Evolutionary conservation across 139 green algal genomes (phyloP).

Genomic region (Medakamo hakoo): DNA sequence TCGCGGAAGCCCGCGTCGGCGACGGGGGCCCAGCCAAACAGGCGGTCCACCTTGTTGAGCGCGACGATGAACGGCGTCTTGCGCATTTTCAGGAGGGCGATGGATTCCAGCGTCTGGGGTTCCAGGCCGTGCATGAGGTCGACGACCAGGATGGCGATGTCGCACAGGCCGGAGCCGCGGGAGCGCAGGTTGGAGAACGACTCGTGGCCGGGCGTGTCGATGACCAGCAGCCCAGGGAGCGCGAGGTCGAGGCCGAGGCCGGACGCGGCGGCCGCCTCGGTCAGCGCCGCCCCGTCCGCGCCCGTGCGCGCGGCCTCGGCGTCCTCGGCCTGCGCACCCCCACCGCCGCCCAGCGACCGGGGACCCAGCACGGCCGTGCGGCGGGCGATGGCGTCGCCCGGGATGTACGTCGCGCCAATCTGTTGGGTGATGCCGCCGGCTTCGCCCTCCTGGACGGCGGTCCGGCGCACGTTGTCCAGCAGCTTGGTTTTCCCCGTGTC

Average conservation of each 20-base stretch:
- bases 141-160: constrained; percentile 95
- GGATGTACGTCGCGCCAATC: constrained; percentile 97
- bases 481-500: constrained; percentile 99
- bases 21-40: constrained; percentile 81
- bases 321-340: background rate
- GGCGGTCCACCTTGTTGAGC: constrained; percentile 82
- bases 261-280: too few species aligned
- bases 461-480: constrained; percentile 92
- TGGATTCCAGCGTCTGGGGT: constrained; percentile 95
- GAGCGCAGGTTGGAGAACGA: constrained; percentile 94
- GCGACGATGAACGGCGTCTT: constrained; percentile 98
- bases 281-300: too few species aligned
- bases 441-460: constrained; percentile 95
- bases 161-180: constrained; percentile 81
- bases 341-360: background rate
- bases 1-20: constrained; percentile 57
- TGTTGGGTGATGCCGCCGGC: constrained; percentile 98
- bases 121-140: constrained; percentile 98
- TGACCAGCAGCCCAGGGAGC: constrained; percentile 87
- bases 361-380: background rate
- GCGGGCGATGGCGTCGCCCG: constrained; percentile 9
- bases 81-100: constrained; percentile 87
- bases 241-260: constrained; percentile 55
- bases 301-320: too few species aligned
- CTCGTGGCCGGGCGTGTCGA: constrained; percentile 96